phyloP scores from a whole-genome alignment of 202 grass and related monocot species.

The Panicum virgatum region DNA sequence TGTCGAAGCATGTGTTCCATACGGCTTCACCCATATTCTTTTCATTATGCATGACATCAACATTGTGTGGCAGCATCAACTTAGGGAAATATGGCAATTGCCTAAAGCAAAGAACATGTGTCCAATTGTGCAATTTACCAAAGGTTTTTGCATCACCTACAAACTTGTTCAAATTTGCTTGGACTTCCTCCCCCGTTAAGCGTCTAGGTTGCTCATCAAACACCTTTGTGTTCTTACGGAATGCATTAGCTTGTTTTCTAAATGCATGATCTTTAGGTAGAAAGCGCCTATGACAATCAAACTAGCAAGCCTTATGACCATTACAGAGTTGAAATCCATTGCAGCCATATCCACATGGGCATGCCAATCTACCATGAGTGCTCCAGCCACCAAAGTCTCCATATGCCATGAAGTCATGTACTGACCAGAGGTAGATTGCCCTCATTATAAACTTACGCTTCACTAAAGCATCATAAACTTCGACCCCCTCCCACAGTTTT shows the following conservation, averaged over 20 bases:
- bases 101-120: neutral
- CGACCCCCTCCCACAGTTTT: neutral
- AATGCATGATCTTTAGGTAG: no score
- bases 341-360: neutral
- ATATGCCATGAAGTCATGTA: constrained; percentile 24
- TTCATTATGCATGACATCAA: constrained; percentile 11
- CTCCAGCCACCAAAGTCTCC: constrained; percentile 3
- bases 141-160: neutral
- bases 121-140: neutral
- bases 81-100: neutral
- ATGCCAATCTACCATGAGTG: constrained; percentile 12
- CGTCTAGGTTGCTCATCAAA: no score
- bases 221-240: no score
- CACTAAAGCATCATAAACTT: neutral
- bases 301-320: no score
- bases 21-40: no score
- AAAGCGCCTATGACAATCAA: no score
- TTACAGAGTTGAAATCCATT: neutral
- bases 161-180: neutral
- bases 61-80: neutral
- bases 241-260: no score
- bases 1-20: constrained; percentile 3
- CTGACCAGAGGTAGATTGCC: neutral
- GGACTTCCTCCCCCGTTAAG: neutral
- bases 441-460: neutral